phyloP scores from a whole-genome alignment of 2,329 filamentous ascomycete species.

The Remersonia thermophila region DNA sequence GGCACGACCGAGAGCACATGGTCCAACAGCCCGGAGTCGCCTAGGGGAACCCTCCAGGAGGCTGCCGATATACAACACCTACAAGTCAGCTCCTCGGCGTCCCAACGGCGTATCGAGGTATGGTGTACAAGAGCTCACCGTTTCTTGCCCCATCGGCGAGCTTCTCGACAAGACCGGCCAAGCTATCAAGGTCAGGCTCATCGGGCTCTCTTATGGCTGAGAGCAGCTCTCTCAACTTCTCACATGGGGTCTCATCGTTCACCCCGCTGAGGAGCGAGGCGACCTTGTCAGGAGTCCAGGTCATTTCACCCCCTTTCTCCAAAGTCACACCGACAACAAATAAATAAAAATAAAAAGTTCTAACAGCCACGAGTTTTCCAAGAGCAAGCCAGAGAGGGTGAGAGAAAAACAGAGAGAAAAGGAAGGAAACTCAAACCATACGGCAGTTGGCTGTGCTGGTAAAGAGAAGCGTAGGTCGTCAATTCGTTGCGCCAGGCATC shows the following conservation, averaged over 20 bases:
- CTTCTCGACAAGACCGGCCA: slow-evolving; percentile 31
- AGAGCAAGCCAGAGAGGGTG: too few species aligned
- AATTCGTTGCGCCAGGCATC: too few species aligned
- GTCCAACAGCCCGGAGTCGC: slow-evolving; percentile 44
- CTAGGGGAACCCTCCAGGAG: slow-evolving; percentile 43
- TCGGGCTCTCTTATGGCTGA: slow-evolving; percentile 20
- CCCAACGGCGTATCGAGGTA: too few species aligned
- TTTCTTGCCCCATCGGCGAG: slow-evolving; percentile 15
- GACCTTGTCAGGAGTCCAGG: slow-evolving; percentile 12
- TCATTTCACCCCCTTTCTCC: slow-evolving; percentile 6
- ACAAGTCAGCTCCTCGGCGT: too few species aligned
- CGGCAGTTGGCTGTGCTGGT: neutral
- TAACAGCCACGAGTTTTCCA: too few species aligned
- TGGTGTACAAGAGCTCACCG: slow-evolving; percentile 5
- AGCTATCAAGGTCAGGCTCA: slow-evolving; percentile 29
- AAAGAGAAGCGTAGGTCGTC: too few species aligned
- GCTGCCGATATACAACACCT: too few species aligned
- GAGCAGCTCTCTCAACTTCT: slow-evolving; percentile 27
- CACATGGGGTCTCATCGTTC: slow-evolving; percentile 9
- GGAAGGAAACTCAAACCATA: too few species aligned
- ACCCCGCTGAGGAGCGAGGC: slow-evolving; percentile 22
- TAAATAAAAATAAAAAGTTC: too few species aligned
- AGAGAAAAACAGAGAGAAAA: too few species aligned
- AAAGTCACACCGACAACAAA: too few species aligned
- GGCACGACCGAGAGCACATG: slow-evolving; percentile 41